phyloP scores from a whole-genome alignment of 2,329 filamentous ascomycete species.

The Cryphonectria nitschkei region DNA sequence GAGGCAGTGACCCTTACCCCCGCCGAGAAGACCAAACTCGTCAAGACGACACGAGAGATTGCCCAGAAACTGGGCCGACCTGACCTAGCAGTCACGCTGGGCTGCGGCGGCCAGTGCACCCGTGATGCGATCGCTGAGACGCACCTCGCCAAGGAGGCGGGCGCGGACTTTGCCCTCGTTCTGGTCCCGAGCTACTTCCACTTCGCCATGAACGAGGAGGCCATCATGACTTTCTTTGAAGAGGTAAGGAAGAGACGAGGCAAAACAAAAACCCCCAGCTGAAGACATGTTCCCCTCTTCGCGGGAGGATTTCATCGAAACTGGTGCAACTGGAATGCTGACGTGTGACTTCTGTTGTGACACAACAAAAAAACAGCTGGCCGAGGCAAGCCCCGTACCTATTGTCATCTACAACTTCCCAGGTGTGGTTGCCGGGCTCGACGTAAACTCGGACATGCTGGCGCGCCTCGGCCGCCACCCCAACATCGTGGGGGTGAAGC shows the following conservation, averaged over 20 bases:
- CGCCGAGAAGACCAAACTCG: constrained; percentile 65
- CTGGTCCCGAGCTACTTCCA: constrained; percentile 75
- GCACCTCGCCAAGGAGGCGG: constrained; percentile 61
- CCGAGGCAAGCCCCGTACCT: constrained; percentile 62
- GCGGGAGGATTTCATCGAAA: background rate
- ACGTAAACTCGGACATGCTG: constrained; percentile 70
- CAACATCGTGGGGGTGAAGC: constrained; percentile 72
- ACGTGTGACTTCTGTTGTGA: background rate
- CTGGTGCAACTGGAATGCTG: background rate
- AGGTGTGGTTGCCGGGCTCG: constrained; percentile 66
- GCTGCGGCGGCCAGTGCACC: constrained; percentile 68
- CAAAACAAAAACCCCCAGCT: background rate
- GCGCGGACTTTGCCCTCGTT: constrained; percentile 70
- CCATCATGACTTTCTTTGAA: constrained; percentile 65
- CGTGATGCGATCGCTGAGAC: constrained; percentile 69
- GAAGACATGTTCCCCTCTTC: no score
- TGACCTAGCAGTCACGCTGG: constrained; percentile 66
- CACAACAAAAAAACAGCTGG: constrained; percentile 43
- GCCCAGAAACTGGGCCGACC: constrained; percentile 59
- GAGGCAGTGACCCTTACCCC: constrained; percentile 72
- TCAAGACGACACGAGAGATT: constrained; percentile 62
- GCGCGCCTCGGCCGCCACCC: constrained; percentile 58
- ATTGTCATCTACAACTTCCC: constrained; percentile 77
- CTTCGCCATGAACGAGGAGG: constrained; percentile 61
- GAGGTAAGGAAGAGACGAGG: constrained; percentile 38